Evolutionary conservation across 768 basidiomycete genomes (phyloP), one percentile per base, ranked within the genome.

Genomic region (Lactarius sp.): DNA sequence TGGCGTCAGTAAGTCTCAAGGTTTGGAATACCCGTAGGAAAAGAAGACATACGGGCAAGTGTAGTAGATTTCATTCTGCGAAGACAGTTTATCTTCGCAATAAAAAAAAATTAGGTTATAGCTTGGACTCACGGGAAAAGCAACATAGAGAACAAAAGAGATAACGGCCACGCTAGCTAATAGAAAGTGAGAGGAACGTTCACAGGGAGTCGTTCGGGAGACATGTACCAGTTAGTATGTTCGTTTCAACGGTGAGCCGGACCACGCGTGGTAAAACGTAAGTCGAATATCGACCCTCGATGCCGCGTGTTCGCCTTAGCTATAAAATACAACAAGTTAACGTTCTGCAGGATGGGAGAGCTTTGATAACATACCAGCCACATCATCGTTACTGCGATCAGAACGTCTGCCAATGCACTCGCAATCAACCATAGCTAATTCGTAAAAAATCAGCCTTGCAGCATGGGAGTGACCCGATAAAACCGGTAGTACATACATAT

Each of bases 231-330:
- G 68, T 33, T 41, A 71, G 62, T 0, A 56, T n/a, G 50, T 71
- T 72, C 2, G 72, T 72, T 59, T 73, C 71, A 22, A 73, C 53
- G 6, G 72, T 71, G 34, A 73, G 50, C 18, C 69, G 69, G 2
- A 73, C 69, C 3, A 73, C 53, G 7, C 71, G 63, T 1, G 54
- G 53, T 13, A 73, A 12, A 51, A 70, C 31, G 20, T 67, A 57
- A 16, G 12, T 44, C 16, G 54, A 55, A 44, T 12, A 47, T 18
- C 18, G 13, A 3, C 52, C 18, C 14, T 50, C 67, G 46, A n/a
- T 22, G 3, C 8, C 9, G 3, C 46, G 52, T 6, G 58, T 10
- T 42, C 31, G 46, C 20, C 37, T 54, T 50, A 60, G 47, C 63
- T 64, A 16, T 9, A 2, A 20, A 42, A 49, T 13, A 13, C 31